Conservation (phyloP, 768 basidiomycete species). For the Russula foetens region DNA sequence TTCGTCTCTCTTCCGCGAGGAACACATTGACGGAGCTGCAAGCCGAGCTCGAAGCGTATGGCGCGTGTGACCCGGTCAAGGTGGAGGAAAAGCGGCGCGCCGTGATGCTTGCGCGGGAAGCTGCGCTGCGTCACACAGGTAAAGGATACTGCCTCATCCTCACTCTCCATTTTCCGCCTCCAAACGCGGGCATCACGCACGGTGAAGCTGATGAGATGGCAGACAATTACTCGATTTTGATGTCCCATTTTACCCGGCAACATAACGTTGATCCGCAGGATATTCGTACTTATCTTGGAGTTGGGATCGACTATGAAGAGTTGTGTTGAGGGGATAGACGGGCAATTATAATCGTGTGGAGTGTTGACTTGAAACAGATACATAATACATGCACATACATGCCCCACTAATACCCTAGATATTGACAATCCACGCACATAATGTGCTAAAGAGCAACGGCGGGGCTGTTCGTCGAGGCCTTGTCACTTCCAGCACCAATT, state of each 20-base stretch:
- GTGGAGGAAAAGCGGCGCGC: slow-evolving; percentile 72
- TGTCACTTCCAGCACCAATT: neutral
- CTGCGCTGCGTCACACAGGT: slow-evolving; percentile 87
- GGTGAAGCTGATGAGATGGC: neutral
- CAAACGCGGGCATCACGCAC: neutral
- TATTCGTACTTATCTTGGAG: slow-evolving; percentile 54
- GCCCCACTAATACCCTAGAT: too few relatives aligned
- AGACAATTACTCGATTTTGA: slow-evolving; percentile 67
- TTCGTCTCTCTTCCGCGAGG: slow-evolving; percentile 39
- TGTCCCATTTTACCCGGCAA: slow-evolving; percentile 60
- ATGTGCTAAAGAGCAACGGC: neutral
- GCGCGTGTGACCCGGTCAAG: slow-evolving; percentile 76
- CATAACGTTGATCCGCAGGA: slow-evolving; percentile 50
- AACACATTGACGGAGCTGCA: slow-evolving; percentile 45
- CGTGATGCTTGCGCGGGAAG: slow-evolving; percentile 71
- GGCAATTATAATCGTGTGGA: neutral
- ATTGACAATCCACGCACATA: neutral
- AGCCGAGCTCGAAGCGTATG: slow-evolving; percentile 66
- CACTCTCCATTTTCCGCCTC: neutral
- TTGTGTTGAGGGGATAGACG: slow-evolving; percentile 32
- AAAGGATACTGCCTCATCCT: neutral
- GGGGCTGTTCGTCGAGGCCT: too few relatives aligned
- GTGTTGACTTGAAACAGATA: neutral
- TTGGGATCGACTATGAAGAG: slow-evolving; percentile 73
- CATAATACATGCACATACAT: neutral